These are phyloP conservation scores for Zygosaccharomyces lentus DNA, from an alignment of 805 yeast genomes.

Conservation along the genomic window DNA sequence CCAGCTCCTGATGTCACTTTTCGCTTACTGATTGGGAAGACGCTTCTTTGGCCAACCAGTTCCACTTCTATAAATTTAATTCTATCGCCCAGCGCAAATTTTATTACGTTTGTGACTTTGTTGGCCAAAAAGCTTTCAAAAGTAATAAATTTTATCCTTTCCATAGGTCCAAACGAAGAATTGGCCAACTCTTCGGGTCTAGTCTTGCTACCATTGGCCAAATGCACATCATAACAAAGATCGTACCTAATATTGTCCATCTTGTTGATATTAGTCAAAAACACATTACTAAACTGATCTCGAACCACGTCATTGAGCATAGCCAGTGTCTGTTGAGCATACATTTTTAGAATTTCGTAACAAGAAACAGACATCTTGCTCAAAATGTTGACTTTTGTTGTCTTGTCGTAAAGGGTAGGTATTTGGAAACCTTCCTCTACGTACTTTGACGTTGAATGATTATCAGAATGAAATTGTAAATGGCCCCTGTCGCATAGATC, in stretches of 20 bases:
- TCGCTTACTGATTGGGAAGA: constrained; percentile 44
- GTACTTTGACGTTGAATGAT: constrained; percentile 36
- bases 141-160: constrained; percentile 66
- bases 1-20: constrained; percentile 40
- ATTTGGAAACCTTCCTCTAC: constrained; percentile 59
- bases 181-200: constrained; percentile 30
- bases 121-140: constrained; percentile 61
- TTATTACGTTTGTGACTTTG: constrained; percentile 55
- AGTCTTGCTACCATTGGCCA: constrained; percentile 39
- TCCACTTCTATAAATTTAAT: constrained; percentile 36
- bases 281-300: constrained; percentile 78
- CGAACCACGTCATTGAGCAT: constrained; percentile 72
- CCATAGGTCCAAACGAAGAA: constrained; percentile 58
- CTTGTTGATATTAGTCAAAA: constrained; percentile 55
- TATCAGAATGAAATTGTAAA: constrained; percentile 56
- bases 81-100: constrained; percentile 52
- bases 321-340: constrained; percentile 63
- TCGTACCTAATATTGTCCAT: constrained; percentile 62
- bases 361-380: constrained; percentile 76
- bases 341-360: constrained; percentile 54
- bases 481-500: constrained; percentile 63
- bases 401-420: constrained; percentile 74
- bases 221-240: constrained; percentile 43
- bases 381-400: constrained; percentile 69
- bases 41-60: constrained; percentile 28